phyloP scores from a whole-genome alignment of 768 basidiomycete genomes.

The Trametes coccinea region DNA sequence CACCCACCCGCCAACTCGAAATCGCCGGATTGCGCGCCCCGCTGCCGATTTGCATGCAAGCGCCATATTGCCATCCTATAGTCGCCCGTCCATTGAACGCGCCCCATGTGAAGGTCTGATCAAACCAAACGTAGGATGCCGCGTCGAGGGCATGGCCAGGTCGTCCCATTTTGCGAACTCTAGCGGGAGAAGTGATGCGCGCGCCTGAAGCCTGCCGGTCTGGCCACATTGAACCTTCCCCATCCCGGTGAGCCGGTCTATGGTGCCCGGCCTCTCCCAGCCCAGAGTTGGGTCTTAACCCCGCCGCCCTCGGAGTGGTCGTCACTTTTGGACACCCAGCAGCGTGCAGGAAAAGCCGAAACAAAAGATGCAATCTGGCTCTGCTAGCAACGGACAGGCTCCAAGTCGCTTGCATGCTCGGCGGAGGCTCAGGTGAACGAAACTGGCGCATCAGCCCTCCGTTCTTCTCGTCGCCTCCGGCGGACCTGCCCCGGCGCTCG shows the following conservation, averaged over 20 bases:
- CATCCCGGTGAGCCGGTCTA: background rate
- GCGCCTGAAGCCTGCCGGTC: background rate
- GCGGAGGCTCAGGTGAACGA: background rate
- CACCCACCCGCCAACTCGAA: background rate
- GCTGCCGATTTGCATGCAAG: background rate
- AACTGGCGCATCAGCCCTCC: background rate
- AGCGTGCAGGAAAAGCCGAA: background rate
- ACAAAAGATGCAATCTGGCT: background rate
- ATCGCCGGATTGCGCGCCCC: constrained; percentile 3
- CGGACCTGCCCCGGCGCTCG: background rate
- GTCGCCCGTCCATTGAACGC: background rate
- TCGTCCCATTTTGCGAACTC: background rate
- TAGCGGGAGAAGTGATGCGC: constrained; percentile 9
- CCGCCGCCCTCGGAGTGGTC: background rate
- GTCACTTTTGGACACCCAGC: background rate
- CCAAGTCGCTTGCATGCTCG: background rate
- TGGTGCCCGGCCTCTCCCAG: background rate
- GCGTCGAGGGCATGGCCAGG: background rate
- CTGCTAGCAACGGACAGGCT: constrained; percentile 3
- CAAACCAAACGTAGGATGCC: constrained; percentile 1
- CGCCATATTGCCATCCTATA: background rate
- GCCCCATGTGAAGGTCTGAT: background rate
- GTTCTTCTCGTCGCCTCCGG: constrained; percentile 7
- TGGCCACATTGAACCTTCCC: constrained; percentile 6
- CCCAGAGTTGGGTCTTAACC: too few relatives aligned